Evolutionary conservation across 176 grass and related monocot genomes (phyloP), one percentile per base, ranked within the genome.

Genomic region (Microstegium vimineum): DNA sequence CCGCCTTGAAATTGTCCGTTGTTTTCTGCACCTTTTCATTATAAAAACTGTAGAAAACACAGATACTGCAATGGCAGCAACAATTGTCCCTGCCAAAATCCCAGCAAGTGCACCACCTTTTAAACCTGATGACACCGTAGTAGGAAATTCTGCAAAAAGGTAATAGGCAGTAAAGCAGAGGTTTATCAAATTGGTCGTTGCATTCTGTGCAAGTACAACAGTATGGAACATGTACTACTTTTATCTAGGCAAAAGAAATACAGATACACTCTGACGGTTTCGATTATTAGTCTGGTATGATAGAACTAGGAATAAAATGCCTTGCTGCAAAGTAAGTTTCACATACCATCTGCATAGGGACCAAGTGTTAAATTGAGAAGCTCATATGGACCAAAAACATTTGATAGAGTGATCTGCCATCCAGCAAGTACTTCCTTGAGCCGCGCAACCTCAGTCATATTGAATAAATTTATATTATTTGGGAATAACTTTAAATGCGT

Each of bases 351-450:
- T 71, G 28, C 87, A 67, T 93, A 93, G 51, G 80, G 86, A 67
- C 91, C 93, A 62, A 92, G 83, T 2, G 89, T 88, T 83, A 99
- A 95, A 84, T 93, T 90, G 62, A 99, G 91, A 74, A 99, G 87
- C 64, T 99, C 96, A 60, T 99, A 99, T 70, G 96, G 96, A 71
- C 96, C 96, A 77, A 95, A 99, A 71, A 64, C 62, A 88, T 92
- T 85, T 84, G 43, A 71, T 67, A 99, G 81, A 73, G 90, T 91
- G 70, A 99, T 95, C 33, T 91, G 46, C 96, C 96, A 99, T 84
- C 85, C 87, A 73, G 91, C 81, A 74, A 99, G 91, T 25, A 71
- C 43, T 3, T 64, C 1, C 80, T 69, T 85, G 47, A 99, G 75
- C 67, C 83, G 79, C 33, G 71, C 1, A 56, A 99, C 76, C 45